These are phyloP conservation scores for Microdochium bolleyi DNA, from an alignment of 2,329 filamentous ascomycete genomes.

Conservation along the genomic window DNA sequence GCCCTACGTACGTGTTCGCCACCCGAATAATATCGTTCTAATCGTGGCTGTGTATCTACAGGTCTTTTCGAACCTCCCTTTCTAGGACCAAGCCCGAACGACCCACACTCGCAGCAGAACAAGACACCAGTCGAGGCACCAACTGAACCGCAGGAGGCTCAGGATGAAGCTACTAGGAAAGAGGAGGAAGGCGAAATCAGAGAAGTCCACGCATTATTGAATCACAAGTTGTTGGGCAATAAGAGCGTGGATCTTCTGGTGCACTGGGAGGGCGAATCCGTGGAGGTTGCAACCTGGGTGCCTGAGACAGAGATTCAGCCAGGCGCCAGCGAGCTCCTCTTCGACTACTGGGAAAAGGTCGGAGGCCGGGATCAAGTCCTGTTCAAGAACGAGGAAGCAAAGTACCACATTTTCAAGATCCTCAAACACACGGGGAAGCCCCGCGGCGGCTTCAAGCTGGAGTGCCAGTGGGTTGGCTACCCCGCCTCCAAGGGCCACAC, in stretches of 20 bases:
- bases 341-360: slow-evolving; percentile 21
- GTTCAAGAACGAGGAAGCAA: slow-evolving; percentile 15
- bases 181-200: slow-evolving; percentile 4
- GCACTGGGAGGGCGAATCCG: slow-evolving; percentile 17
- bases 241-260: slow-evolving; percentile 19
- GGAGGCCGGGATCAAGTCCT: slow-evolving; percentile 20
- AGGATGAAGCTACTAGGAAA: not conserved
- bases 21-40: not conserved
- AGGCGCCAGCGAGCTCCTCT: slow-evolving; percentile 21
- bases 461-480: slow-evolving; percentile 24
- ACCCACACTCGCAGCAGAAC: not conserved
- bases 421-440: slow-evolving; percentile 16
- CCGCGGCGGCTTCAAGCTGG: slow-evolving; percentile 17
- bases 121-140: slow-evolving; percentile 2
- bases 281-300: slow-evolving; percentile 21
- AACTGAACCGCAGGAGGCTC: slow-evolving; percentile 1
- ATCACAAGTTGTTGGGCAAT: slow-evolving; percentile 12
- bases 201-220: slow-evolving; percentile 15
- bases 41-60: not conserved
- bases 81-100: not conserved
- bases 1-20: slow-evolving; percentile 2
- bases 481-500: slow-evolving; percentile 16
- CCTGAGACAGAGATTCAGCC: slow-evolving; percentile 23
- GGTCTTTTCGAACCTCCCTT: not conserved
- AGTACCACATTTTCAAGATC: slow-evolving; percentile 18